Evolutionary conservation across 371 early-diverging fungal species (phyloP).

Genomic region (Furculomyces boomerangus): DNA sequence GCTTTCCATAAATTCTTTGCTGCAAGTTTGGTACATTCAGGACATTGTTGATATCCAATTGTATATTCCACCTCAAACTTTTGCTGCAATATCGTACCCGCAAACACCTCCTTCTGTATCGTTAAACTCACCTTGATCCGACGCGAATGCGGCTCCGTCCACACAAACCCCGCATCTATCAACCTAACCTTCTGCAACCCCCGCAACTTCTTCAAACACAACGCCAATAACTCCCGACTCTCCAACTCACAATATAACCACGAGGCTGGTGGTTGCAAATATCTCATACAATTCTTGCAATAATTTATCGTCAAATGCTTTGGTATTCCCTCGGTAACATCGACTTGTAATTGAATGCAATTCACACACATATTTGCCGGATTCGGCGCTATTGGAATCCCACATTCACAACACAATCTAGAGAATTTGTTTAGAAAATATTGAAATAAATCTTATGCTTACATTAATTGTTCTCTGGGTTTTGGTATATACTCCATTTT

Average conservation of each 20-base stretch:
- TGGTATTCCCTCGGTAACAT: conserved; percentile 96
- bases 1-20: conserved; percentile 99
- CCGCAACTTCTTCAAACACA: conserved; percentile 85
- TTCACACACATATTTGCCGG: conserved; percentile 96
- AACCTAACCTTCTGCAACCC: conserved; percentile 84
- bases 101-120: conserved; percentile 94
- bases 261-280: conserved; percentile 81
- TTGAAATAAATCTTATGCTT: not conserved
- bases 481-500: conserved; percentile 25
- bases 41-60: conserved; percentile 88
- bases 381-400: conserved; percentile 90
- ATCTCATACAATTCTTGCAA: conserved; percentile 94
- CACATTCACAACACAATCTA: conserved; percentile 91
- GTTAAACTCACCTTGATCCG: conserved; percentile 93
- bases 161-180: conserved; percentile 95
- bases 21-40: conserved; percentile 93
- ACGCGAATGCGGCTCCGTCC: conserved; percentile 97
- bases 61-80: conserved; percentile 90
- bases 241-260: conserved; percentile 89
- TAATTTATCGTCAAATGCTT: conserved; percentile 85
- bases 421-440: not conserved
- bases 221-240: conserved; percentile 80
- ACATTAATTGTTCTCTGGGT: conserved; percentile 20
- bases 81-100: conserved; percentile 89
- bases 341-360: conserved; percentile 90